Base-by-base conservation (phyloP, 768 basidiomycete species). In the Boletus rubropictus region DNA sequence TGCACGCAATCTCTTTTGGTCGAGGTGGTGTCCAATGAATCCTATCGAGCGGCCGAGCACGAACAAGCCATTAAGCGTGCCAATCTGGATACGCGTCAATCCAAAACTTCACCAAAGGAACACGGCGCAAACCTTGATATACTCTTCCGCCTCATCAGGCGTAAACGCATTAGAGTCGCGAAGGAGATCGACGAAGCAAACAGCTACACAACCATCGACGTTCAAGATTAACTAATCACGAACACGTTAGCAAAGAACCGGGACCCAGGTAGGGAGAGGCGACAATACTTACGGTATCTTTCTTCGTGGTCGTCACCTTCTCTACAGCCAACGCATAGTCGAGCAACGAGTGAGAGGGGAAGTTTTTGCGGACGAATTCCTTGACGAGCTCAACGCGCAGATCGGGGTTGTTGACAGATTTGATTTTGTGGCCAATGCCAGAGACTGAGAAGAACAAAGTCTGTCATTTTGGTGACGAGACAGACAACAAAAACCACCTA, bases 371-470 rank as follows among this genome's bases (percentile, higher is more conserved):
- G 50, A 95, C 95, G 59, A 88, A 99, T 73, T 94, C 91, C 79
- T 97, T 96, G 45, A 91, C 89, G 50, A 92, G 84, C 71, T 90
- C 86, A 51, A 92, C 89, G 64, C 89, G 88, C 38, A 90, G 76
- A 76, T 93, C 90, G 39, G 90, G 91, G 80, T 94, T 94, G 72
- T 90, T 93, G 55, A 92, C 89, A 55, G 86, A 91, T 83, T 99
- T 99, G 78, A 99, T 96, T 81, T 98, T 98, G 84, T 99, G 95
- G 38, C 95, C 95, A 56, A 99, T 99, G 76, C 95, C 95, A 56
- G 84, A 87, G 76, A 97, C 87, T 88, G 54, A 29, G 9, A 12
- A 44, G 39, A 32, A 22, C 31, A 25, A 48, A 20, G 24, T 55
- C 28, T 45, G 31, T 46, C 46, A 54, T 51, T 28, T 22, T n/a